A percentile compares a stretch with the other conserved stretches of the same genome.
Evolutionary conservation across 371 early-diverging fungal species (phyloP).

Genomic region (Quaeritorhiza haematococci): DNA sequence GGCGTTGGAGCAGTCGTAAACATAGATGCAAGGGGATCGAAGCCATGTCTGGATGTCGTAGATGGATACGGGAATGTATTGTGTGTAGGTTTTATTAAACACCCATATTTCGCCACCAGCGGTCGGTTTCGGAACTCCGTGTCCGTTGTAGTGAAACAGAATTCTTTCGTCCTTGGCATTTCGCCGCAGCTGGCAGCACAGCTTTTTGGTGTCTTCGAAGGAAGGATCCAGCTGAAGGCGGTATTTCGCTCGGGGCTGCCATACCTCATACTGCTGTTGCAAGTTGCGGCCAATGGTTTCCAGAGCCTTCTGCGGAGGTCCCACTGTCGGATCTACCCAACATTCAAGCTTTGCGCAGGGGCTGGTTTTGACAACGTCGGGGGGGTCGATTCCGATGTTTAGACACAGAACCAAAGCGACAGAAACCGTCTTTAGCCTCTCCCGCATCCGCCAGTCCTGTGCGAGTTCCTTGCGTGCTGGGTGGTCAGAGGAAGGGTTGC

Average conservation of each 20-base stretch:
- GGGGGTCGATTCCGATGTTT: constrained; percentile 94
- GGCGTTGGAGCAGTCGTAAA: constrained; percentile 93
- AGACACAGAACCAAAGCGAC: constrained; percentile 81
- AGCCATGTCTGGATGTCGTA: constrained; percentile 89
- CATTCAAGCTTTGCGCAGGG: constrained; percentile 89
- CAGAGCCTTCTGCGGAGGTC: constrained; percentile 70
- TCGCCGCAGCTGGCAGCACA: constrained; percentile 74
- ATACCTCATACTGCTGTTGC: constrained; percentile 87
- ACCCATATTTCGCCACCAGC: constrained; percentile 96
- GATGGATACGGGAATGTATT: constrained; percentile 92
- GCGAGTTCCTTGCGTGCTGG: background rate
- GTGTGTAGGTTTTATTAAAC: constrained; percentile 93
- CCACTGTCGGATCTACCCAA: constrained; percentile 87
- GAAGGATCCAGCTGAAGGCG: constrained; percentile 82
- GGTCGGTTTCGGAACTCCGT: constrained; percentile 95
- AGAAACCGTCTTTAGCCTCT: constrained; percentile 56
- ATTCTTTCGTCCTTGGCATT: constrained; percentile 90
- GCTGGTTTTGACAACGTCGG: constrained; percentile 83
- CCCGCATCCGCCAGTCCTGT: constrained; percentile 55
- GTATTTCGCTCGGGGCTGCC: constrained; percentile 82
- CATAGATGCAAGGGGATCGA: constrained; percentile 91
- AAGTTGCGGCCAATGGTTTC: constrained; percentile 84
- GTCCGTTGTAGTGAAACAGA: constrained; percentile 96
- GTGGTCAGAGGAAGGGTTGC: background rate
- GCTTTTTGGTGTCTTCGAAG: constrained; percentile 86